Base-by-base conservation (phyloP, 768 basidiomycete species). In the Tulasnella sp. region DNA sequence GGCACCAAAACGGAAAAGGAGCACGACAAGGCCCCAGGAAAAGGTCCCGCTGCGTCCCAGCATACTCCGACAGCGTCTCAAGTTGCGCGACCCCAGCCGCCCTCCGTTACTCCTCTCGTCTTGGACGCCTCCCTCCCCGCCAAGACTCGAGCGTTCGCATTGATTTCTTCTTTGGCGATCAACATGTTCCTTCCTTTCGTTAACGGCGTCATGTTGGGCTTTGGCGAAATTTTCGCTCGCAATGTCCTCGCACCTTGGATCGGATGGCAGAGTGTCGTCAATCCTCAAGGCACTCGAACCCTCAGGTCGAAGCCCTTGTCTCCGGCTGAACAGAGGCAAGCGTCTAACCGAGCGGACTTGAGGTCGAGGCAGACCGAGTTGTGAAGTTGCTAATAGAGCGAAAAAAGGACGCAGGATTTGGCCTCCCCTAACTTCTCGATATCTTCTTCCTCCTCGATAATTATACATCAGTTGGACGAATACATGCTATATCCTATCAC, bases 171-270 rank as follows among this genome's bases (percentile, higher is more conserved):
- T 34, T 85, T 96, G 82, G 93, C 93, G 40, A 94, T 97, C 85
- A 97, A 97, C 85, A 85, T 97, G 81, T 84, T 94, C 0, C 88
- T 97, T 54, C 96, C 96, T 0, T 97, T 97, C 85, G 90, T 97
- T 12, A 97, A 97, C 82, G 96, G 96, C 28, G 94, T 97, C 80
- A 97, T 97, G 96, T 91, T 96, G 76, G 96, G 96, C n/a, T 96
- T 97, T 84, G 96, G 96, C 58, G 96, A 97, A 86, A 93, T 97
- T 75, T 96, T 96, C 84, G 96, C 86, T 1, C 83, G 85, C 80
- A 85, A 85, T 77, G 82, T 86, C 74, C 76, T 87, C 73, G 85
- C 83, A 58, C 84, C 84, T 18, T 84, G 83, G 34, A 83, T 86
- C 80, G 86, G 86, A 20, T 83, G 84, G 83, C 79, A 81, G 34